These are phyloP conservation scores for Polygonum maritimum DNA, from an alignment of 148 eudicot species.

Conservation along the genomic window DNA sequence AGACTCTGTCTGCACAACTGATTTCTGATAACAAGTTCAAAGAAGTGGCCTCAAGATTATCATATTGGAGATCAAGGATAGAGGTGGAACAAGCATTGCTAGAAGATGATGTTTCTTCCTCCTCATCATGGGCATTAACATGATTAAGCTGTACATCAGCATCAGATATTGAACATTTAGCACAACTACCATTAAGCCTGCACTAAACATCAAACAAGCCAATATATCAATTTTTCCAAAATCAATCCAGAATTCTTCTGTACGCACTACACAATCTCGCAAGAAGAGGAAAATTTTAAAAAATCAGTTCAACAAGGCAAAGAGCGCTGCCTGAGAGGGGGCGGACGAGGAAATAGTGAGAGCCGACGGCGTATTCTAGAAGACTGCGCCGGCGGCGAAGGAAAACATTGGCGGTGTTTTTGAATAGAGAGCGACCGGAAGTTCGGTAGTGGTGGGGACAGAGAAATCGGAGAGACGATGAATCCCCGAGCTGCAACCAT, in stretches of 20 bases:
- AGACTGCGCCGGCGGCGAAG: conserved; percentile 18
- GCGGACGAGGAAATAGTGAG: conserved; percentile 5
- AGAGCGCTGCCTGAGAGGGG: conserved; percentile 18
- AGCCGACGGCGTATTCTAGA: conserved; percentile 27
- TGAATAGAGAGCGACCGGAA: conserved; percentile 15
- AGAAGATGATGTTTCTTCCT: conserved; percentile 36
- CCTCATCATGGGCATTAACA: conserved; percentile 38
- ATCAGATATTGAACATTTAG: conserved; percentile 53
- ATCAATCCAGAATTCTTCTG: not conserved
- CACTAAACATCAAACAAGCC: conserved; percentile 13
- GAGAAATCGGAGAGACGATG: conserved; percentile 37
- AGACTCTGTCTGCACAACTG: conserved; percentile 50
- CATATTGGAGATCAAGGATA: conserved; percentile 41
- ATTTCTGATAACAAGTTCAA: conserved; percentile 44
- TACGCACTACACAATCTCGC: not conserved
- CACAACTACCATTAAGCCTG: conserved; percentile 48
- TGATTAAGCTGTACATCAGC: conserved; percentile 39
- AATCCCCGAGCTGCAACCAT: conserved; percentile 12
- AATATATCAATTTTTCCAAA: not conserved
- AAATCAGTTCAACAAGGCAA: not conserved
- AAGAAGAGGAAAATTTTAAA: not conserved
- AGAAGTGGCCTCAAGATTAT: conserved; percentile 49
- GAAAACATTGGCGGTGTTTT: conserved; percentile 6
- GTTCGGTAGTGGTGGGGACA: conserved; percentile 11
- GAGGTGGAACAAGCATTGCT: conserved; percentile 39